Percentiles rank a stretch among this genome's conserved stretches.
phyloP scores from a whole-genome alignment of 2,329 filamentous ascomycete genomes.

The Graphiopsis chlorocephala region DNA sequence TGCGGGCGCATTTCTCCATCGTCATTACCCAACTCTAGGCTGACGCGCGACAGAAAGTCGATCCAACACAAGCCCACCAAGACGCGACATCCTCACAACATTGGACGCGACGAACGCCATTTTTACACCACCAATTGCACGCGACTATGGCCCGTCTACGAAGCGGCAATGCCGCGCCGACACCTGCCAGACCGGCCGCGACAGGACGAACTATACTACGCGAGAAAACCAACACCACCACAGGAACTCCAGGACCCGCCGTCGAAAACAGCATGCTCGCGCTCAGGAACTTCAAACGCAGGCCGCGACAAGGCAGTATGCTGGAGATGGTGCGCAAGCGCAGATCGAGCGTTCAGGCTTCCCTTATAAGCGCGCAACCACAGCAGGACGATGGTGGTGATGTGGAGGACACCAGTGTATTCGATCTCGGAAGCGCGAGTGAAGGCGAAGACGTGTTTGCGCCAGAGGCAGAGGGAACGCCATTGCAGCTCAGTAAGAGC shows the following conservation, averaged over 20 bases:
- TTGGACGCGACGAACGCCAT: background rate
- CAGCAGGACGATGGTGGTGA: constrained; percentile 33
- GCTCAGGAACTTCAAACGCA: constrained; percentile 51
- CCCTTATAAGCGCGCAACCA: constrained; percentile 17
- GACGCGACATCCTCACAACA: background rate
- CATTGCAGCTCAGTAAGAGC: constrained; percentile 50
- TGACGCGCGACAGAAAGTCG: background rate
- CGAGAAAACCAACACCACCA: constrained; percentile 13
- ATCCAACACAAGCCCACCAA: background rate
- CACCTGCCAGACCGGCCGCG: background rate
- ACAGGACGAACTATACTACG: constrained; percentile 4
- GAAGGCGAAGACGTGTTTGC: constrained; percentile 46
- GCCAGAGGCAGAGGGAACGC: constrained; percentile 67
- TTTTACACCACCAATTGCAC: background rate
- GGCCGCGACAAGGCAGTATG: constrained; percentile 49
- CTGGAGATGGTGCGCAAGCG: constrained; percentile 48
- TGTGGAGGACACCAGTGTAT: constrained; percentile 29
- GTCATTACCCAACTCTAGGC: constrained; percentile 6
- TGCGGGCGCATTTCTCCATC: constrained; percentile 5
- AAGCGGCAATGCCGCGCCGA: constrained; percentile 10
- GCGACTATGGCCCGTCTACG: constrained; percentile 10
- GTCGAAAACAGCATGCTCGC: constrained; percentile 47
- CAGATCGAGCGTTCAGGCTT: constrained; percentile 24
- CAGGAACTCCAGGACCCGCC: constrained; percentile 24
- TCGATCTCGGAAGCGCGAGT: constrained; percentile 27